A percentile compares a stretch with the other conserved stretches of the same genome.
phyloP scores from a whole-genome alignment of 345 rosid species.

The Orychophragmus violaceus region DNA sequence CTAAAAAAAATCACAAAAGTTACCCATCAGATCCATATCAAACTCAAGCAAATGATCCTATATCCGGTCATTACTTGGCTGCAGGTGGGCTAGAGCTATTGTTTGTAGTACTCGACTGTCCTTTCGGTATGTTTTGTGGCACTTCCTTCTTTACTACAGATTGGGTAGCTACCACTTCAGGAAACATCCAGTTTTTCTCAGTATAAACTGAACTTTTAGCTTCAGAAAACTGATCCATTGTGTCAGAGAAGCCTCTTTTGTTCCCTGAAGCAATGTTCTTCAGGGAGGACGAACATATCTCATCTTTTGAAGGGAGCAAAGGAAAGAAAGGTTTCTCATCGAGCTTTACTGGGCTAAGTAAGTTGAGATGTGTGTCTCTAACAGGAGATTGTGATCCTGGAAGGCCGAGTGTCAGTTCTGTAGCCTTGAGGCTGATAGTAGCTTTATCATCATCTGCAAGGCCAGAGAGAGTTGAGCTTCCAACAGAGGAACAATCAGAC shows the following conservation, averaged over 20 bases:
- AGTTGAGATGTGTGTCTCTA: constrained; percentile 46
- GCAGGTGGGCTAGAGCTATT: constrained; percentile 56
- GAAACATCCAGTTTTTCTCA: constrained; percentile 67
- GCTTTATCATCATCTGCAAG: constrained; percentile 42
- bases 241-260: constrained; percentile 80
- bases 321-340: constrained; percentile 78
- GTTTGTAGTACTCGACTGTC: constrained; percentile 30
- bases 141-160: constrained; percentile 40
- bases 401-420: constrained; percentile 83
- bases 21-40: constrained; percentile 10
- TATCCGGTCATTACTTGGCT: constrained; percentile 50
- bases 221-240: constrained; percentile 62
- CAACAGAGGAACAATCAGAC: constrained; percentile 80
- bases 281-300: constrained; percentile 41
- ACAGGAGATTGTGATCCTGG: constrained; percentile 78
- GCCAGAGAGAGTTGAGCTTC: constrained; percentile 54
- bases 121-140: constrained; percentile 37
- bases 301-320: constrained; percentile 66
- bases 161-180: constrained; percentile 36
- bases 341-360: constrained; percentile 34
- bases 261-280: constrained; percentile 55
- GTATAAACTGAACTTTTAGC: constrained; percentile 48
- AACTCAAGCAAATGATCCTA: neutral
- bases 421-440: constrained; percentile 67
- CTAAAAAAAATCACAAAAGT: constrained; percentile 4